Percentiles rank a stretch among this genome's conserved stretches.
Conservation (phyloP, 2,329 filamentous ascomycete genomes). For the Fusarium sp. region DNA sequence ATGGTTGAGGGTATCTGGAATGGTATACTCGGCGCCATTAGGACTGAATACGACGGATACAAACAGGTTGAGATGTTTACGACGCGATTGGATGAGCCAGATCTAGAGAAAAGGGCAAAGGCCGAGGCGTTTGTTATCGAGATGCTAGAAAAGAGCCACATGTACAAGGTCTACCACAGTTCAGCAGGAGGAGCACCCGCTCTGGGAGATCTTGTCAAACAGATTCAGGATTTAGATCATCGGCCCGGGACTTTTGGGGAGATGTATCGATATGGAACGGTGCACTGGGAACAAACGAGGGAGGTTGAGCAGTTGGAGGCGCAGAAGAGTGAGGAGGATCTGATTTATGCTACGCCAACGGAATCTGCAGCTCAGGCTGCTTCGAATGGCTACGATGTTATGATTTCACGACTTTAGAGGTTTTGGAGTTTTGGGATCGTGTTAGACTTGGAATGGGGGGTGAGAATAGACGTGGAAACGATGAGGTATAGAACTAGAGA, state of each 20-base stretch:
- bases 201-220: conserved; percentile 47
- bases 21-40: conserved; percentile 46
- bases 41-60: conserved; percentile 41
- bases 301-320: conserved; percentile 40
- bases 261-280: conserved; percentile 48
- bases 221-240: conserved; percentile 42
- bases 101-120: conserved; percentile 37
- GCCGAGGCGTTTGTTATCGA: conserved; percentile 47
- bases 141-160: conserved; percentile 47
- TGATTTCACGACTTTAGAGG: not conserved
- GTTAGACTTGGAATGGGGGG: not conserved
- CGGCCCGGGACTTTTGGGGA: conserved; percentile 48
- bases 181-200: conserved; percentile 44
- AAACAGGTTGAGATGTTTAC: conserved; percentile 47
- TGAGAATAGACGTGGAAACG: not conserved
- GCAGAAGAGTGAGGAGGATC: conserved; percentile 30
- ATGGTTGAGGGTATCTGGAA: conserved; percentile 46
- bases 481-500: not conserved
- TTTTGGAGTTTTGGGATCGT: not conserved
- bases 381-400: not conserved
- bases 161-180: conserved; percentile 52
- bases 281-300: conserved; percentile 46
- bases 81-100: conserved; percentile 45
- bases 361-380: not conserved
- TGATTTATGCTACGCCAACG: conserved; percentile 31